Base-by-base conservation (phyloP, 108 stramenopile genomes). In the Discostella pseudostelligera region DNA sequence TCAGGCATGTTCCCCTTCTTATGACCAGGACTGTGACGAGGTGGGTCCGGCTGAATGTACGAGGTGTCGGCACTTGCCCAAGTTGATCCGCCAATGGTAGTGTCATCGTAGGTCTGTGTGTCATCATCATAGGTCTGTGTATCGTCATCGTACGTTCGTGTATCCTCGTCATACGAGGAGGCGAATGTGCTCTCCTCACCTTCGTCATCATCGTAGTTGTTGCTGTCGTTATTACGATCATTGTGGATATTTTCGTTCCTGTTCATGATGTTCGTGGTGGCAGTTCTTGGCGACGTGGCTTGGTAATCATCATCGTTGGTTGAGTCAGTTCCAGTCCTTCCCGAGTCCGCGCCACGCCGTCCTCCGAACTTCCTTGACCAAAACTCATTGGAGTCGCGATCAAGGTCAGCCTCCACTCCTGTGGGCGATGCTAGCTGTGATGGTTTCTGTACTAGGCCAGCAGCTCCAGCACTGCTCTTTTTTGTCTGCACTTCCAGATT, bases 1-100 rank as follows among this genome's bases (percentile, higher is more conserved):
- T 75, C 47, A 17, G 74, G 74, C 6, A 36, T 61, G 39, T 68
- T 67, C 6, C 62, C 67, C 19, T 48, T 56, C 61, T 75, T 75
- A 29, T 75, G 74, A 39, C 56, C 28, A 5, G 74, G 74, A 26
- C 39, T 46, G 55, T 20, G 32, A 35, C 55, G 26, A 25, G 74
- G 62, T 3, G 49, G 21, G 21, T 75, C 74, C 25, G 62, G 49
- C 28, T 68, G 39, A 5, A 66, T 45, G 28, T 45, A 45, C 14
- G 39, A 51, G 3, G 61, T 67, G 17, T 50, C 74, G 19, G 56
- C 35, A 12, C 62, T 72, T 32, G 62, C 71, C 40, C 48, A 62
- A 0, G 55, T 46, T 3, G 62, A 44, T 10, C 56, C 70, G 35
- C 62, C 62, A 1, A 59, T 21, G 48, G 74, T 63, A 4, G 55